phyloP scores from a whole-genome alignment of 192 early-diverging fungal genomes.

The Coemansia sp. region DNA sequence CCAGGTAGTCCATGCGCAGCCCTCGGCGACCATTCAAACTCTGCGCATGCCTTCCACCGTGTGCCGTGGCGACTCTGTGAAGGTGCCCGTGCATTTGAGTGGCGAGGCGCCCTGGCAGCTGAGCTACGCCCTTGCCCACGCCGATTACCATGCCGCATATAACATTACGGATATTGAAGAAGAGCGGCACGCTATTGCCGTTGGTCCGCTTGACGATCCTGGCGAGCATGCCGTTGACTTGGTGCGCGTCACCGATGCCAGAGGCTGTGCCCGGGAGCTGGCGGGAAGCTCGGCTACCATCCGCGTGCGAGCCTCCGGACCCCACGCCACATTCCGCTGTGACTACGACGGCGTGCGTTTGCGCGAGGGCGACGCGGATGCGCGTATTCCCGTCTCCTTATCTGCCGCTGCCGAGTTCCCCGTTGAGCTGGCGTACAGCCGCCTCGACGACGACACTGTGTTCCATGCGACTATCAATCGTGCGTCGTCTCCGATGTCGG shows the following conservation, averaged over 20 bases:
- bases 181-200: constrained; percentile 17
- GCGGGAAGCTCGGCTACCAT: constrained; percentile 18
- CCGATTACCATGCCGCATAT: constrained; percentile 8
- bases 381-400: constrained; percentile 33
- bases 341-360: constrained; percentile 27
- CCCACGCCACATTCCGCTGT: constrained; percentile 33
- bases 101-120: constrained; percentile 59
- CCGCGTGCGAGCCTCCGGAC: constrained; percentile 39
- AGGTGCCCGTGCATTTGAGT: constrained; percentile 52
- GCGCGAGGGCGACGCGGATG: constrained; percentile 21
- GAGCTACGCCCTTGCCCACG: constrained; percentile 36
- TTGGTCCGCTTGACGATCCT: constrained; percentile 24
- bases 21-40: constrained; percentile 34
- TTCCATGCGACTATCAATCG: constrained; percentile 3
- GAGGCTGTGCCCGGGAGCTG: constrained; percentile 43
- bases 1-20: constrained; percentile 49
- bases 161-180: constrained; percentile 23
- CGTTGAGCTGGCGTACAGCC: constrained; percentile 36
- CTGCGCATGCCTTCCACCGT: constrained; percentile 3
- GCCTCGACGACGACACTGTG: constrained; percentile 13
- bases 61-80: constrained; percentile 31
- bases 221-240: constrained; percentile 44
- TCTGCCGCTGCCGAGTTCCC: constrained; percentile 34
- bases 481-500: constrained; percentile 4
- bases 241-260: constrained; percentile 37